Percentiles rank a stretch among this genome's conserved stretches.
Evolutionary conservation across 345 rosid species (phyloP).

Genomic region (Eutrema heterophyllum): DNA sequence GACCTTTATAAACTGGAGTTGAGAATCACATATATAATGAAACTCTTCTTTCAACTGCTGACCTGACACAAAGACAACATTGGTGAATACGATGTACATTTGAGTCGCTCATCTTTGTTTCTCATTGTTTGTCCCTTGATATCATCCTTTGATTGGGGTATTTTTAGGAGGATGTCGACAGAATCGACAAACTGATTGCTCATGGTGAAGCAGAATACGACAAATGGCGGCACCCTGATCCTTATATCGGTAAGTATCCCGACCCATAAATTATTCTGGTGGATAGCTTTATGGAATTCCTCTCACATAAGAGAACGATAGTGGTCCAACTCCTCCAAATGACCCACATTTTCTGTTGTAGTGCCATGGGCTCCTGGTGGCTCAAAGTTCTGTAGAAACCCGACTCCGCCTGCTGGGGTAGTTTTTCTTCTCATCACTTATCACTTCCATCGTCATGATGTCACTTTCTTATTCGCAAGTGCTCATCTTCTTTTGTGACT

Average conservation of each 20-base stretch:
- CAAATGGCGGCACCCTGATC: slow-evolving; percentile 97
- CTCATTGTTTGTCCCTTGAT: neutral
- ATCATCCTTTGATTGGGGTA: neutral
- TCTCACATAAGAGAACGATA: neutral
- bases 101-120: neutral
- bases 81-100: neutral
- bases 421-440: neutral
- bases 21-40: neutral
- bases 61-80: neutral
- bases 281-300: neutral
- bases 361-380: slow-evolving; percentile 99
- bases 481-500: neutral
- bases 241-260: slow-evolving; percentile 65
- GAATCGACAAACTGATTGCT: slow-evolving; percentile 76
- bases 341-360: slow-evolving; percentile 34
- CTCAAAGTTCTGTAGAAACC: slow-evolving; percentile 86
- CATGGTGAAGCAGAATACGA: slow-evolving; percentile 67
- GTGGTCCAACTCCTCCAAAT: neutral
- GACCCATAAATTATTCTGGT: neutral
- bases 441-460: neutral
- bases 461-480: neutral
- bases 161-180: slow-evolving; percentile 70
- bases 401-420: slow-evolving; percentile 96
- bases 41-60: neutral
- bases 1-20: too few relatives aligned